A percentile compares a stretch with the other conserved stretches of the same genome.
Conservation (phyloP, 2,329 filamentous ascomycete species). For the Talaromyces sp. region DNA sequence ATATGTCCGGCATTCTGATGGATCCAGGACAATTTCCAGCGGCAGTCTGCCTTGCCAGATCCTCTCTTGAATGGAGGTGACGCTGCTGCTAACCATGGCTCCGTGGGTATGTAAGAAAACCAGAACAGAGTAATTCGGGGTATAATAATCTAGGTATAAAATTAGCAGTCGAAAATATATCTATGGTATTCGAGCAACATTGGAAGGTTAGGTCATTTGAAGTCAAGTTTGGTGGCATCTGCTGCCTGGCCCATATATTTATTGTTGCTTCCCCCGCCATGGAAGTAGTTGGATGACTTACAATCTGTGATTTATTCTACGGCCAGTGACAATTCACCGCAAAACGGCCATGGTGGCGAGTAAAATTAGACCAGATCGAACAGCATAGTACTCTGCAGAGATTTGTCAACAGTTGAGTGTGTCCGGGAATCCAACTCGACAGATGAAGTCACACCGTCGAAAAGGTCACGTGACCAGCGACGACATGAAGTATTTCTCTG, state of each 20-base stretch:
- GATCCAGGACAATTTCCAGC: constrained; percentile 55
- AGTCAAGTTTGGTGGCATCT: neutral
- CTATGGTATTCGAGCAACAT: neutral
- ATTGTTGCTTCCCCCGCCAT: neutral
- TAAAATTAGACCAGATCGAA: neutral
- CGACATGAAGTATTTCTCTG: neutral
- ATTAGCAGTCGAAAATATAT: neutral
- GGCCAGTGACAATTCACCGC: neutral
- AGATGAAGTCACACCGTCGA: neutral
- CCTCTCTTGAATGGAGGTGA: constrained; percentile 36
- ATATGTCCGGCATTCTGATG: constrained; percentile 57
- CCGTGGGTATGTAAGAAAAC: neutral
- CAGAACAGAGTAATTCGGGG: neutral
- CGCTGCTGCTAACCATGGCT: constrained; percentile 14
- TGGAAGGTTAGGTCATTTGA: neutral
- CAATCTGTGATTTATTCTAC: neutral
- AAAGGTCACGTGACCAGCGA: neutral
- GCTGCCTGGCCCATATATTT: neutral
- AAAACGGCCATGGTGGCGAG: neutral
- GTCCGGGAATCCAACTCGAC: neutral
- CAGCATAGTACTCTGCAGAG: neutral
- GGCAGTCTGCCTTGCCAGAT: constrained; percentile 59
- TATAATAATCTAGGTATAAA: neutral
- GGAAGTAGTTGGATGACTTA: neutral
- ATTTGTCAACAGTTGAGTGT: neutral